Evolutionary conservation across 1,284 basidiomycete species (phyloP).

Genomic region (Amylostereum chailletii): DNA sequence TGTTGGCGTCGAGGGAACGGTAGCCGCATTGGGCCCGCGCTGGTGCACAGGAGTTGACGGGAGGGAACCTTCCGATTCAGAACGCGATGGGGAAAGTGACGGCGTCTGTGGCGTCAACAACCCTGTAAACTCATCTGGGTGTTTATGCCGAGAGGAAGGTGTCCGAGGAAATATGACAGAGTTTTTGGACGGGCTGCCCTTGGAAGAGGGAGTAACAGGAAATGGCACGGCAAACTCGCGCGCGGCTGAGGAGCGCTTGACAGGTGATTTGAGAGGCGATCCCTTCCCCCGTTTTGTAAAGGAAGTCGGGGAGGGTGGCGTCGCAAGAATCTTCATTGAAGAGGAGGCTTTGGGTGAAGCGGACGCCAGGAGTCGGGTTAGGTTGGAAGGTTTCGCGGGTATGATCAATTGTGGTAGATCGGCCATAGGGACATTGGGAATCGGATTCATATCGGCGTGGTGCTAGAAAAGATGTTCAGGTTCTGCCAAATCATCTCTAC

Average conservation of each 20-base stretch:
- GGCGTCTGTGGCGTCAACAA: constrained; percentile 24
- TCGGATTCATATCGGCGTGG: constrained; percentile 29
- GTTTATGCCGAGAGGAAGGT: constrained; percentile 21
- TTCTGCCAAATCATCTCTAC: too few relatives aligned
- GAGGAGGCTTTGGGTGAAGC: constrained; percentile 53
- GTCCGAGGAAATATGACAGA: constrained; percentile 36
- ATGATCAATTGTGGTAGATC: constrained; percentile 50
- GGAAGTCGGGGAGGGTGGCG: constrained; percentile 38
- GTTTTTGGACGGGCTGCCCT: constrained; percentile 32
- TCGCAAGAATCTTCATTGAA: constrained; percentile 30
- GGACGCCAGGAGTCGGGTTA: constrained; percentile 62
- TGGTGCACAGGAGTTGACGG: constrained; percentile 62
- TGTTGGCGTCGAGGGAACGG: constrained; percentile 57
- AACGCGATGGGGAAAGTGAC: constrained; percentile 18
- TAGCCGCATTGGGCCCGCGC: constrained; percentile 40
- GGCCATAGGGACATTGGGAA: constrained; percentile 58
- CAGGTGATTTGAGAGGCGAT: constrained; percentile 33
- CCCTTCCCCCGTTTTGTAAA: constrained; percentile 16
- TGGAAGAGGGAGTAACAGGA: constrained; percentile 33
- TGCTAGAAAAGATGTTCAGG: constrained; percentile 30
- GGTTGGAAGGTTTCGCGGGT: constrained; percentile 47
- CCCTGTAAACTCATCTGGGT: constrained; percentile 14
- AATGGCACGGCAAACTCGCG: constrained; percentile 42
- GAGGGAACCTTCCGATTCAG: constrained; percentile 31
- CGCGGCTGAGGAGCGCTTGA: constrained; percentile 27